A percentile compares a stretch with the other conserved stretches of the same genome.
Conservation (phyloP, 1,139 yeast genomes). For the Hyphopichia buzzinii region DNA sequence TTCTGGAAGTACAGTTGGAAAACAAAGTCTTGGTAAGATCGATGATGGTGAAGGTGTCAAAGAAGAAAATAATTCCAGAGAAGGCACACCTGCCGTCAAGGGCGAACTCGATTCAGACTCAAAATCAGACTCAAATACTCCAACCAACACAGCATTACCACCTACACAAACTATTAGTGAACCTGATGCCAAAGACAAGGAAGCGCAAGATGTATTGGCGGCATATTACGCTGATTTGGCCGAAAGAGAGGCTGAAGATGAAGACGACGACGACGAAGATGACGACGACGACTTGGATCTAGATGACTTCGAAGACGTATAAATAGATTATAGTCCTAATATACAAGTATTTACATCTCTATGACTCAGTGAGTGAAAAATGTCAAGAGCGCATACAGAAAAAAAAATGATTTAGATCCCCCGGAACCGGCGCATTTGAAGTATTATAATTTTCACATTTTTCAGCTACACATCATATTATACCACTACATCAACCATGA, state of each 20-base stretch:
- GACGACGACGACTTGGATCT: conserved; percentile 43
- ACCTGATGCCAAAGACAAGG: conserved; percentile 50
- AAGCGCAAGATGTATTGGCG: conserved; percentile 75
- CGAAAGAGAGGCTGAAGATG: conserved; percentile 59
- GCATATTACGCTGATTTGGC: conserved; percentile 76
- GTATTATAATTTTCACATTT: background rate
- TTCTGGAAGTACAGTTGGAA: conserved; percentile 82
- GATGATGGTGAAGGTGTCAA: conserved; percentile 37
- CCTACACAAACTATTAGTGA: conserved; percentile 11
- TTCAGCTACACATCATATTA: too few relatives aligned
- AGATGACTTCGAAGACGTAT: conserved; percentile 49
- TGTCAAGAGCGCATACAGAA: too few relatives aligned
- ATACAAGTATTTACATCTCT: too few relatives aligned
- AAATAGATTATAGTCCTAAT: conserved; percentile 5
- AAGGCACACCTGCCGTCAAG: conserved; percentile 11
- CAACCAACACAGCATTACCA: conserved; percentile 6
- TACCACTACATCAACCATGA: conserved; percentile 1
- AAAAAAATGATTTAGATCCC: too few relatives aligned
- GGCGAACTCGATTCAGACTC: conserved; percentile 10
- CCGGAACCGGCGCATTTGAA: too few relatives aligned
- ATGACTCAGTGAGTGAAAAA: too few relatives aligned
- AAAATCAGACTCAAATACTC: conserved; percentile 5
- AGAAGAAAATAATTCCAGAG: conserved; percentile 6
- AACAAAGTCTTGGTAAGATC: conserved; percentile 45
- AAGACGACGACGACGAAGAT: conserved; percentile 60